Evolutionary conservation across 2,329 filamentous ascomycete genomes (phyloP).

Genomic region (Diaporthe sp.): DNA sequence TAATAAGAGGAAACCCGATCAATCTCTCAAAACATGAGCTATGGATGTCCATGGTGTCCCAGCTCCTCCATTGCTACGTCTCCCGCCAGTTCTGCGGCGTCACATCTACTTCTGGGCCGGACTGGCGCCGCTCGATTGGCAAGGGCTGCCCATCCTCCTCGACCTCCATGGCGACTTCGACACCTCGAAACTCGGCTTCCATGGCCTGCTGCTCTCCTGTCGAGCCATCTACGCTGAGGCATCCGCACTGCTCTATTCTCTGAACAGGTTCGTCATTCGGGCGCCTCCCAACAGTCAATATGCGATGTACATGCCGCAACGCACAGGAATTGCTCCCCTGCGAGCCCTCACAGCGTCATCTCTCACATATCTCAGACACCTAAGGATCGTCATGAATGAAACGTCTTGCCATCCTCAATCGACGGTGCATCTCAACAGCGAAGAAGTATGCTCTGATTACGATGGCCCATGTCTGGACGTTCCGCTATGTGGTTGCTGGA

Average conservation of each 20-base stretch:
- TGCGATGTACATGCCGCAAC: background rate
- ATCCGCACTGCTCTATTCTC: background rate
- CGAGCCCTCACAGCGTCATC: background rate
- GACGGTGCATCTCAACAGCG: too few species aligned
- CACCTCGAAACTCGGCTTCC: background rate
- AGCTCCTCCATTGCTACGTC: background rate
- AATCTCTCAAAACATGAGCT: too few species aligned
- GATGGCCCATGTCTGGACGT: background rate
- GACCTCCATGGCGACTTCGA: slow-evolving; percentile 17
- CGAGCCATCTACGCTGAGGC: background rate
- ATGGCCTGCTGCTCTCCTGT: background rate
- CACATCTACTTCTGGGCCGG: background rate
- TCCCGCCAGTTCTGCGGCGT: background rate
- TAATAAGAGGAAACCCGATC: too few species aligned
- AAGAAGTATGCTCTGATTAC: background rate
- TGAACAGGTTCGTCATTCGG: background rate
- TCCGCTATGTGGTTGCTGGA: background rate
- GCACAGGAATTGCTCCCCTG: background rate
- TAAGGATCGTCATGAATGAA: background rate
- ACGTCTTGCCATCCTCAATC: background rate
- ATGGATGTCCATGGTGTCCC: too few species aligned
- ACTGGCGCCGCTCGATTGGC: background rate
- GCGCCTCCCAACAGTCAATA: background rate
- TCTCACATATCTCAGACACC: background rate
- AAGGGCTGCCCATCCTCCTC: background rate